Evolutionary conservation across 768 basidiomycete species (phyloP), one percentile per base, ranked within the genome.

Genomic region (Psilocybe azurescens): DNA sequence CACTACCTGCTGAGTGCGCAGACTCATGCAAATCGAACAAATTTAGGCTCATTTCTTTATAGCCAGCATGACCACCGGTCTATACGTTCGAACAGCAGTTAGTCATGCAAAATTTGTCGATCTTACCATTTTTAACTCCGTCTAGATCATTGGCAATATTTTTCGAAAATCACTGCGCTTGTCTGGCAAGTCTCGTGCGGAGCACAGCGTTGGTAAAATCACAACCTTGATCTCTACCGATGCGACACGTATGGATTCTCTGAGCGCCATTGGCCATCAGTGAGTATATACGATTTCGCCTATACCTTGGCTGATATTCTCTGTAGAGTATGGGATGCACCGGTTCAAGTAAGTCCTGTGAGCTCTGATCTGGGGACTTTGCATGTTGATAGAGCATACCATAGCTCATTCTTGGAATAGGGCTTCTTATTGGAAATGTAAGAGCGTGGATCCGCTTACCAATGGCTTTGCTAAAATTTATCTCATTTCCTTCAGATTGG

Each of bases 181-280:
- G 0, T 91, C 89, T 14, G 85, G 86, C 0, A 79, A 83, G 53
- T 79, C 88, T 8, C 79, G 88, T 18, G 61, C 82, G 29, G 78
- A 85, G 47, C 87, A 89, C 67, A 84, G 80, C 18, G 84, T 85
- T 46, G 90, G 90, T 0, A 79, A 88, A 68, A 86, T 90, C 53
- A 89, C 85, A 9, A 91, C 89, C 0, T 83, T 91, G 78, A 87
- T 91, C 6, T 86, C 87, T 1, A 81, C 85, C 11, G 90, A 92
- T 67, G 74, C 86, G 0, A 80, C 81, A 5, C 81, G 85, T 50
- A 70, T 89, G 24, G 88, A 89, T 61, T 65, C 74, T 14, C 79
- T 84, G 66, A 72, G 76, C n/a, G 77, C 70, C 6, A 81, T 76
- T 53, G 78, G 67, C 11, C 81, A 81, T 67, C 76, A 77, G 79